Percentiles rank a stretch among this genome's conserved stretches.
Evolutionary conservation across 148 eudicot species (phyloP).

Genomic region (Chenopodium album): DNA sequence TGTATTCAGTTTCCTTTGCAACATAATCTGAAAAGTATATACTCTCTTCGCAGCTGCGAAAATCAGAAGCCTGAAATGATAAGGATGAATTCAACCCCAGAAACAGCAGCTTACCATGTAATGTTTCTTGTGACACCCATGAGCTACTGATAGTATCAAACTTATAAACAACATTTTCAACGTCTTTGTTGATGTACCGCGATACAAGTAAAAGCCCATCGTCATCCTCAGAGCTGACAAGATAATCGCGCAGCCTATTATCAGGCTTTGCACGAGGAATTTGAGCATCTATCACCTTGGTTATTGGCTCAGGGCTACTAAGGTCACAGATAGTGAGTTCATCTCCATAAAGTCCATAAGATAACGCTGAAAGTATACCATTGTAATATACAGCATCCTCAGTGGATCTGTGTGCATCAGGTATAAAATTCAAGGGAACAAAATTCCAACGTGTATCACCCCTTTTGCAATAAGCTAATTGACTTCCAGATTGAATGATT

Average conservation of each 20-base stretch:
- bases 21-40: background rate
- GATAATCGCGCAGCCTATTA: background rate
- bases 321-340: background rate
- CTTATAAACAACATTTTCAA: background rate
- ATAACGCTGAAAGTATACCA: background rate
- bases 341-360: background rate
- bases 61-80: background rate
- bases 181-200: background rate
- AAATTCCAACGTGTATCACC: background rate
- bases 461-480: background rate
- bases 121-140: background rate
- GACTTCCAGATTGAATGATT: background rate
- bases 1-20: background rate
- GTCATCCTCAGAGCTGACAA: background rate
- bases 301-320: background rate
- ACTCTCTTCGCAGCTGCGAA: background rate
- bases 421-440: background rate
- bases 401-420: conserved; percentile 2
- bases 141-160: background rate
- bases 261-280: background rate
- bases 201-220: background rate
- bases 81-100: background rate
- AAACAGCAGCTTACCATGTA: background rate
- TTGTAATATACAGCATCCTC: conserved; percentile 2
- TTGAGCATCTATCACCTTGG: background rate